Percentiles rank a stretch among this genome's conserved stretches.
Evolutionary conservation across 495 filamentous ascomycete species (phyloP).

Genomic region (Daldinia concentrica): DNA sequence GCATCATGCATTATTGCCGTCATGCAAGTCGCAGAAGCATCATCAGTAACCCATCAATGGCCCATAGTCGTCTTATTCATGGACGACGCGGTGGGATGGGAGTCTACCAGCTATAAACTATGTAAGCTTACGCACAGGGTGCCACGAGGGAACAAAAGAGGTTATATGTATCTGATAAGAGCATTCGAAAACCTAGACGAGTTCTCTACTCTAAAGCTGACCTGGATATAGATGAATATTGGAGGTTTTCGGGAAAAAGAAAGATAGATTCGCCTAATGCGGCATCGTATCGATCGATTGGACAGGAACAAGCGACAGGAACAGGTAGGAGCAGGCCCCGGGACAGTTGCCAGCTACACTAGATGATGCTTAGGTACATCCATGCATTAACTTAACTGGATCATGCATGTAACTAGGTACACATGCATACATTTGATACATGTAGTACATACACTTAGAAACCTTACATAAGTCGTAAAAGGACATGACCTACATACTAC

Average conservation of each 20-base stretch:
- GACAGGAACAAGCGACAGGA: conserved; percentile 30
- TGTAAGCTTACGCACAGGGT: neutral
- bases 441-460: too few species aligned
- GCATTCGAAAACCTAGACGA: neutral
- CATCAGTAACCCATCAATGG: neutral
- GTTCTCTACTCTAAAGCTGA: neutral
- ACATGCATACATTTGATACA: neutral
- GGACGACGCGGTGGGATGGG: neutral
- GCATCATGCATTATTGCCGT: conserved; percentile 43
- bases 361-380: neutral
- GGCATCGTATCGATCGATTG: conserved; percentile 25
- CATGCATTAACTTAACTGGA: neutral
- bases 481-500: too few species aligned
- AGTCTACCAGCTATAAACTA: neutral
- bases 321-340: conserved; percentile 27
- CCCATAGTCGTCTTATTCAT: neutral
- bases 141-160: neutral
- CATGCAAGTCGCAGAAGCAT: conserved; percentile 28
- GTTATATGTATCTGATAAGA: neutral
- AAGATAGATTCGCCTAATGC: conserved; percentile 29
- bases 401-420: conserved; percentile 2
- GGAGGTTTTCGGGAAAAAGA: conserved; percentile 18
- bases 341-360: neutral
- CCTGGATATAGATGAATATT: neutral
- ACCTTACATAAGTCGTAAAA: too few species aligned